Percentiles rank a stretch among this genome's conserved stretches.
Conservation (phyloP, 129 eudicot genomes). For the Daucus carota region DNA sequence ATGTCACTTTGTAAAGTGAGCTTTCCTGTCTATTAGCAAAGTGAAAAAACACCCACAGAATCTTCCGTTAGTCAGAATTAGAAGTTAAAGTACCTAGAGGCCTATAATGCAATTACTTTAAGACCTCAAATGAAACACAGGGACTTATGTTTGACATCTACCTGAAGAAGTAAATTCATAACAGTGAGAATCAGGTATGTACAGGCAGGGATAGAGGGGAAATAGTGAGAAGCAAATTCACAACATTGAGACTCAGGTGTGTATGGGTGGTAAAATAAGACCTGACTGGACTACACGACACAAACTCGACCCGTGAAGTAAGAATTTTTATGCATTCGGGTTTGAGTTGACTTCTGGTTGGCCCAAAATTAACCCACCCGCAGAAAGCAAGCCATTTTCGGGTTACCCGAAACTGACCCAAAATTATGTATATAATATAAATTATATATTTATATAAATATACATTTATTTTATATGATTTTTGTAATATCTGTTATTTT, state of each 20-base stretch:
- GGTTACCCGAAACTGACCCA: too few relatives aligned
- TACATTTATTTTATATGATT: too few relatives aligned
- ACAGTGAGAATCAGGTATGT: background rate
- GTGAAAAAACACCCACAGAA: slow-evolving; percentile 6
- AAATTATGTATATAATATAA: too few relatives aligned
- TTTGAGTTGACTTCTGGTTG: too few relatives aligned
- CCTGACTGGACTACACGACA: too few relatives aligned
- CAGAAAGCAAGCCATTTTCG: too few relatives aligned
- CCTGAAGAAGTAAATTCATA: background rate
- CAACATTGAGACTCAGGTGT: background rate
- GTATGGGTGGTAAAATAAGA: too few relatives aligned
- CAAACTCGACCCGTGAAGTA: too few relatives aligned
- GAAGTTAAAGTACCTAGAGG: background rate
- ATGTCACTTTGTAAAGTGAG: slow-evolving; percentile 95
- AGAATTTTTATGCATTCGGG: too few relatives aligned
- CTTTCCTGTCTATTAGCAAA: slow-evolving; percentile 75
- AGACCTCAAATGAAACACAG: background rate
- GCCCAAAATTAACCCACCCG: too few relatives aligned
- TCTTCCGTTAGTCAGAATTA: background rate
- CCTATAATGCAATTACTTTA: background rate
- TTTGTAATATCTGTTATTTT: too few relatives aligned
- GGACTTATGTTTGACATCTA: background rate
- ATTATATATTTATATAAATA: too few relatives aligned
- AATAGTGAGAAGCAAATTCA: background rate
- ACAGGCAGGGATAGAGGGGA: background rate